Evolutionary conservation across 2,329 filamentous ascomycete genomes (phyloP).

Genomic region (Ophiostoma montium): DNA sequence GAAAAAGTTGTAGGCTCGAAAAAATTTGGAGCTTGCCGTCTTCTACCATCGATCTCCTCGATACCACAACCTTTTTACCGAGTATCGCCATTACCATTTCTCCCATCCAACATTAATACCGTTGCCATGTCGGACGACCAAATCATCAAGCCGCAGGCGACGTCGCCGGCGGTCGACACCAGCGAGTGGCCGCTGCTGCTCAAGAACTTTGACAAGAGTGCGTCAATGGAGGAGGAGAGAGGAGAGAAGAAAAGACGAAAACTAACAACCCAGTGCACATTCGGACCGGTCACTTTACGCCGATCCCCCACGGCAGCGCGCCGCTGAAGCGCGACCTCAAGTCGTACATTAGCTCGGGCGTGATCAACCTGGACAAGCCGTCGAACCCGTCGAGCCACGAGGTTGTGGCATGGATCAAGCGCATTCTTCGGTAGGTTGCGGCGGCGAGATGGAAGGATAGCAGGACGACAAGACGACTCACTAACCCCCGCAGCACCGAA

Average conservation of each 20-base stretch:
- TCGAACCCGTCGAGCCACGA: conserved; percentile 97
- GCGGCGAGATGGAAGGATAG: not conserved
- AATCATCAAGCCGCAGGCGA: conserved; percentile 82
- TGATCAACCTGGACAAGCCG: conserved; percentile 96
- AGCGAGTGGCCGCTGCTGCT: conserved; percentile 85
- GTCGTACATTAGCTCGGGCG: conserved; percentile 90
- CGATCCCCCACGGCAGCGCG: conserved; percentile 83
- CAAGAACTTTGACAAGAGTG: conserved; percentile 91
- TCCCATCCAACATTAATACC: not conserved
- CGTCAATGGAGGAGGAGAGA: conserved; percentile 23
- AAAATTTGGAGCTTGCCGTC: conserved; percentile 6
- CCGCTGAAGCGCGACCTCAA: conserved; percentile 91
- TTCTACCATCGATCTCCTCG: not conserved
- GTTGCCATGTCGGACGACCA: conserved; percentile 44
- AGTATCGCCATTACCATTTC: not conserved
- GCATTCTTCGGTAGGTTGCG: conserved; percentile 63
- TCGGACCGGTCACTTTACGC: conserved; percentile 91
- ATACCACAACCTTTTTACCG: not conserved
- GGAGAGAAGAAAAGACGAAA: not conserved
- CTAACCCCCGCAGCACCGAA: conserved; percentile 47
- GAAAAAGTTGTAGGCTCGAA: conserved; percentile 4
- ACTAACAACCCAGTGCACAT: conserved; percentile 52
- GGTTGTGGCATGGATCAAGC: conserved; percentile 98
- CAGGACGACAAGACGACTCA: not conserved
- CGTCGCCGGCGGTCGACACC: conserved; percentile 65